These are phyloP conservation scores for Candida odintsovae DNA, from an alignment of 805 yeast genomes.

Conservation along the genomic window DNA sequence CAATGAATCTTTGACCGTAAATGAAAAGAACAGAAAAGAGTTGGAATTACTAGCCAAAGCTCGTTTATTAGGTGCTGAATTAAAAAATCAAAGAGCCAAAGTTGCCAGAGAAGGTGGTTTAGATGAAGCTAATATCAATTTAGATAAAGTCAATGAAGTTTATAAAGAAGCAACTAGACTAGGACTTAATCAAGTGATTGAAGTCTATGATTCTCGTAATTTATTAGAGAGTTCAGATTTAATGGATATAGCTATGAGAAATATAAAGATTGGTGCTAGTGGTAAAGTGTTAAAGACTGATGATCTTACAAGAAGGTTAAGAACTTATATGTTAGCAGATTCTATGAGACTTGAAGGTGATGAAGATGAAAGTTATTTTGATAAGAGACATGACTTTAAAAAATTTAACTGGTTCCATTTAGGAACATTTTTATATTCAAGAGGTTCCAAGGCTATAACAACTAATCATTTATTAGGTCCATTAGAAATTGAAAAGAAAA, in stretches of 20 bases:
- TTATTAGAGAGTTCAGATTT: conserved; percentile 53
- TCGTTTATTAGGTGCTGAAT: conserved; percentile 24
- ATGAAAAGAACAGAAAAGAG: conserved; percentile 13
- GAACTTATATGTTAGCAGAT: conserved; percentile 31
- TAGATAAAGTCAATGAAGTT: conserved; percentile 40
- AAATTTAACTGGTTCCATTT: conserved; percentile 54
- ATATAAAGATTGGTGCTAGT: conserved; percentile 51
- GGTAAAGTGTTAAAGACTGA: conserved; percentile 44
- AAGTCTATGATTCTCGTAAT: conserved; percentile 64
- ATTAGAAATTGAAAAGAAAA: conserved; percentile 51
- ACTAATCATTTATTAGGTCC: conserved; percentile 70
- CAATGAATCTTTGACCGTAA: background rate
- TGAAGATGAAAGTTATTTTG: conserved; percentile 21
- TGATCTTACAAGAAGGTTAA: conserved; percentile 38
- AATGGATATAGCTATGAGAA: conserved; percentile 59
- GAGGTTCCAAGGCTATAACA: conserved; percentile 42
- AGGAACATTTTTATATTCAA: conserved; percentile 44
- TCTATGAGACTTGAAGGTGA: conserved; percentile 22
- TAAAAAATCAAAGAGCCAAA: conserved; percentile 37
- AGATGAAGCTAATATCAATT: conserved; percentile 36
- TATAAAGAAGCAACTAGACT: conserved; percentile 37
- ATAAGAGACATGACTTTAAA: conserved; percentile 30
- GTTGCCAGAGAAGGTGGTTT: conserved; percentile 58
- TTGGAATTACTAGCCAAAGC: conserved; percentile 28
- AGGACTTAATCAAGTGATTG: conserved; percentile 29